Percentiles rank a stretch among this genome's conserved stretches.
Conservation (phyloP, 1,284 basidiomycete species). For the Tylopilus microsporus region DNA sequence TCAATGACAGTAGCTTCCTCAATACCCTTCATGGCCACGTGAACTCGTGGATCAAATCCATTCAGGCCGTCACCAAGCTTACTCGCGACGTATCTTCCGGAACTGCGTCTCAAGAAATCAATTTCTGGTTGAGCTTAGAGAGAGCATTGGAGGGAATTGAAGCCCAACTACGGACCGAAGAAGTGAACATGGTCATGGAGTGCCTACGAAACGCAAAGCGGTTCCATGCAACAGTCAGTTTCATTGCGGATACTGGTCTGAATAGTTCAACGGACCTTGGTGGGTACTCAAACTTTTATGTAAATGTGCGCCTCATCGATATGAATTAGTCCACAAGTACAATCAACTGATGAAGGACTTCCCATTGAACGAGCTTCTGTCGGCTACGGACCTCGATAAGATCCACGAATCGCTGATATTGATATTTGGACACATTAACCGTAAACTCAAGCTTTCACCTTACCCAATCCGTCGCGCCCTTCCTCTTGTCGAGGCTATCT, state of each 20-base stretch:
- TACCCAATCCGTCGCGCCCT: constrained; percentile 95
- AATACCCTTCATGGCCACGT: constrained; percentile 93
- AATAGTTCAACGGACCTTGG: constrained; percentile 88
- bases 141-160: constrained; percentile 92
- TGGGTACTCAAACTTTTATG: constrained; percentile 33
- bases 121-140: constrained; percentile 97
- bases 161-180: constrained; percentile 84
- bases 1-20: constrained; percentile 88
- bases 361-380: constrained; percentile 91
- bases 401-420: constrained; percentile 82
- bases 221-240: constrained; percentile 95
- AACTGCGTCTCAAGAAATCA: constrained; percentile 97
- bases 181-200: constrained; percentile 93
- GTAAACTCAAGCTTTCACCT: constrained; percentile 91
- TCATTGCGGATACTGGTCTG: constrained; percentile 94
- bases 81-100: constrained; percentile 90
- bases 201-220: constrained; percentile 62
- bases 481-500: constrained; percentile 88
- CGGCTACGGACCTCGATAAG: constrained; percentile 93
- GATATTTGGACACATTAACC: constrained; percentile 94
- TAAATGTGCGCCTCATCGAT: constrained; percentile 10
- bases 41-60: constrained; percentile 97
- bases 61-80: constrained; percentile 94
- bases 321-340: constrained; percentile 87
- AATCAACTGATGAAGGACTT: constrained; percentile 99